Base-by-base conservation (phyloP, 2,329 filamentous ascomycete genomes). In the Cadophora luteo-olivacea region DNA sequence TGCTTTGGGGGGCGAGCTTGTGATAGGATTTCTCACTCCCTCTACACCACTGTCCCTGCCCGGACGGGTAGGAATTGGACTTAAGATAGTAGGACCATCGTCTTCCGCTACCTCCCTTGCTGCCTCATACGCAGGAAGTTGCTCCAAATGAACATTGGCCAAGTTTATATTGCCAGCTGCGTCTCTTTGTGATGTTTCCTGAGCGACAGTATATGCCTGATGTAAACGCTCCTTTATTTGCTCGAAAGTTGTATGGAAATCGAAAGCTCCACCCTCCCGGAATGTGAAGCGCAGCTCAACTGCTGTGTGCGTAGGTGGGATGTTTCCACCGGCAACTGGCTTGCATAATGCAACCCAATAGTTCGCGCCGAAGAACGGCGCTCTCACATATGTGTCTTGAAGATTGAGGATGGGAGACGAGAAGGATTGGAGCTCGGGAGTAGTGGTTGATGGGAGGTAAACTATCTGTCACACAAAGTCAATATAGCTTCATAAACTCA, bases 201-300 rank as follows among this genome's bases (percentile, higher is more conserved):
- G 82, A 38, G 90, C 90, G 68, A 92, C 86, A 66, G 96, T 92
- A 48, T 94, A 88, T 8, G 90, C 93, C 75, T 97, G 93, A 72
- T 91, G 87, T 66, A 97, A 82, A 7, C 93, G 87, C 77, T 97
- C 94, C 77, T 93, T 94, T 72, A 97, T 89, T 66, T 91, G 86
- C 75, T 97, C 93, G 77, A 94, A 97, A 64, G 88, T 88, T 62
- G 88, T 87, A 75, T 94, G 91, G 77, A 97, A 98, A 74, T 97
- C 94, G 79, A 92, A 96, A 68, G 94, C 94, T n/a, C 95, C 95
- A 54, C 95, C 95, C 71, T 98, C 94, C 78, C 94, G 94, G 84
- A 98, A 98, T 25, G 91, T 94, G 75, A 97, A 86, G 78, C 92
- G 94, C 73, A 97, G 80, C 75, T 96, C 93, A 54, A 97, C 84